Conservation (phyloP, 2,329 filamentous ascomycete genomes). For the Trichoderma guizhouense region DNA sequence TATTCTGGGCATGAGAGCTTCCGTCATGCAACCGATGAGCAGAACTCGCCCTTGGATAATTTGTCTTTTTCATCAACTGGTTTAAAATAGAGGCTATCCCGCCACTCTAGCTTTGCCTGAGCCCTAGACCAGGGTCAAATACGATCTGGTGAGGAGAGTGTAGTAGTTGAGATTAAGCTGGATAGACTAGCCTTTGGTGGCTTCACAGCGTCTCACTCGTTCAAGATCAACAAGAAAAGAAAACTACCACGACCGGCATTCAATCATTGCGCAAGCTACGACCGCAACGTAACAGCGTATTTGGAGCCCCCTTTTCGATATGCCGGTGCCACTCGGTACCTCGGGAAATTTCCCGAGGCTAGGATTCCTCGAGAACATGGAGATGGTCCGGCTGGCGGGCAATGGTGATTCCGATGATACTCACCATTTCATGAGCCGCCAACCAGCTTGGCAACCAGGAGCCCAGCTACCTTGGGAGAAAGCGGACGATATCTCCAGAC, state of each 20-base stretch:
- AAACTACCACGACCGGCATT: neutral
- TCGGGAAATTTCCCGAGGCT: neutral
- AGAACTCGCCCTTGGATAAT: neutral
- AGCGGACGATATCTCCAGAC: constrained; percentile 23
- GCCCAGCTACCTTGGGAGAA: constrained; percentile 26
- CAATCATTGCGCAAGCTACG: neutral
- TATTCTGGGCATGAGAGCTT: neutral
- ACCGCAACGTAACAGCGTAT: neutral
- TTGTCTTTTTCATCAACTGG: neutral
- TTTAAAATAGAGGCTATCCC: neutral
- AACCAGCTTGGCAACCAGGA: constrained; percentile 33
- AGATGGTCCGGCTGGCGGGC: neutral
- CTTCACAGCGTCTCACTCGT: neutral
- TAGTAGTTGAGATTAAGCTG: neutral
- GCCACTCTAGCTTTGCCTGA: neutral
- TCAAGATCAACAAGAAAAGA: neutral
- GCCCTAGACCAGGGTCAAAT: neutral
- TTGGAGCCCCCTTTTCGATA: neutral
- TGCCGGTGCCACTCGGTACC: neutral
- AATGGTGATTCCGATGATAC: neutral
- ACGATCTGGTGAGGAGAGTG: neutral
- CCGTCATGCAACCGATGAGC: neutral
- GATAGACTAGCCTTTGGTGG: neutral
- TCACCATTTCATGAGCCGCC: constrained; percentile 32
- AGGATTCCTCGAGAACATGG: neutral